These are phyloP conservation scores for Metschnikowia cerradonensis DNA, from an alignment of 805 yeast genomes.

Conservation along the genomic window DNA sequence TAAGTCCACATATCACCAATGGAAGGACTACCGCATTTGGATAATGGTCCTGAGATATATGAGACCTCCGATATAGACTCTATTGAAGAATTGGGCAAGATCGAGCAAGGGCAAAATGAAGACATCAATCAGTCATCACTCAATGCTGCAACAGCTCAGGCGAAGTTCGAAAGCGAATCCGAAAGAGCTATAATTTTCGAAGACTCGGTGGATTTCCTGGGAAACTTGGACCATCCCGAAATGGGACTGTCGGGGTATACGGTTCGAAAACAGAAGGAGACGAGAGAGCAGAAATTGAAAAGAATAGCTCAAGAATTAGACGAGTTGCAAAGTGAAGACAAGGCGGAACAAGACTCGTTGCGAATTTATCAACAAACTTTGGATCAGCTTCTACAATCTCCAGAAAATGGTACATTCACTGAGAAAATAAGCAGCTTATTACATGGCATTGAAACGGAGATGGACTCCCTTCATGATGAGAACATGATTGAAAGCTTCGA, in stretches of 20 bases:
- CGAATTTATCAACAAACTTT: background rate
- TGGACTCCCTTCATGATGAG: background rate
- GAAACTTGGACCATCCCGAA: slow-evolving; percentile 20
- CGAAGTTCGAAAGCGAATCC: slow-evolving; percentile 18
- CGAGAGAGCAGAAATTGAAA: slow-evolving; percentile 34
- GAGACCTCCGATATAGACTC: slow-evolving; percentile 47
- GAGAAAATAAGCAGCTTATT: background rate
- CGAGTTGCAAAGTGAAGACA: slow-evolving; percentile 25
- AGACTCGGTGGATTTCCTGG: slow-evolving; percentile 35
- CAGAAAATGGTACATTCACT: slow-evolving; percentile 4
- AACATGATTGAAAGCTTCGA: too few relatives aligned
- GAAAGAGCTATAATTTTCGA: slow-evolving; percentile 20
- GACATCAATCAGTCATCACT: slow-evolving; percentile 14
- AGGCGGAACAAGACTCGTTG: slow-evolving; percentile 4
- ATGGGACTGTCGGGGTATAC: slow-evolving; percentile 4
- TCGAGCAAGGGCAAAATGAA: background rate
- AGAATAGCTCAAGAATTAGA: slow-evolving; percentile 37
- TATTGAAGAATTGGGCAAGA: slow-evolving; percentile 17
- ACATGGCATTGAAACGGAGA: slow-evolving; percentile 3
- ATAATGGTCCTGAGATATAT: slow-evolving; percentile 30
- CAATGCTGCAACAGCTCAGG: slow-evolving; percentile 17
- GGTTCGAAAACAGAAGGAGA: slow-evolving; percentile 24
- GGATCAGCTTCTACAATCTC: slow-evolving; percentile 2
- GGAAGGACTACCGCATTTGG: slow-evolving; percentile 11
- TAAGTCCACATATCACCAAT: background rate